Evolutionary conservation across 2,329 filamentous ascomycete species (phyloP).

Genomic region (Cordyceps cicadae): DNA sequence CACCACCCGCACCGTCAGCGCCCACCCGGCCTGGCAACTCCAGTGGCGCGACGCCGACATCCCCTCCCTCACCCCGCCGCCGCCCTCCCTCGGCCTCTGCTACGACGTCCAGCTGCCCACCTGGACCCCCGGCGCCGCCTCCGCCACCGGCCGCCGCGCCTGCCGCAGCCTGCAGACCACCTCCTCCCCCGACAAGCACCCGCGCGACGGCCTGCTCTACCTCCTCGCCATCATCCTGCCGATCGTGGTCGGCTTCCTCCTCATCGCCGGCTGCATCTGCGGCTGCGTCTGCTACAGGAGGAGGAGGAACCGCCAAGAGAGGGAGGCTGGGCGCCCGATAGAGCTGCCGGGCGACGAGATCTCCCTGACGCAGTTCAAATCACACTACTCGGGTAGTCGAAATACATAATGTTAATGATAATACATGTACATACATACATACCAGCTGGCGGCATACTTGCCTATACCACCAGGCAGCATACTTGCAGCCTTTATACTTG

Average conservation of each 20-base stretch:
- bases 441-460: too few species aligned
- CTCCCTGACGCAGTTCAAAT: not conserved
- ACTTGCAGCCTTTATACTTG: too few species aligned
- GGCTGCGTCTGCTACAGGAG: constrained; percentile 5
- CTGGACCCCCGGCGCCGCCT: constrained; percentile 1
- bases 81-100: not conserved
- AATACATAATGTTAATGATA: not conserved
- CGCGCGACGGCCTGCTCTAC: not conserved
- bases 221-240: not conserved
- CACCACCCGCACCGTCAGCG: not conserved
- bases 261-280: not conserved
- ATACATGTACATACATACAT: not conserved
- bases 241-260: not conserved
- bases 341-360: not conserved
- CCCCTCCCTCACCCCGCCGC: not conserved
- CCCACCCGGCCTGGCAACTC: not conserved
- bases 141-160: not conserved
- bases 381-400: not conserved
- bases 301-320: not conserved
- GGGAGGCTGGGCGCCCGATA: not conserved
- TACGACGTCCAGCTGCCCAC: constrained; percentile 1
- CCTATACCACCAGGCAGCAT: too few species aligned
- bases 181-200: not conserved
- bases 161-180: not conserved
- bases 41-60: not conserved